A percentile compares a stretch with the other conserved stretches of the same genome.
These are phyloP conservation scores for Exidia glandulosa DNA, from an alignment of 768 basidiomycete species.

Conservation along the genomic window DNA sequence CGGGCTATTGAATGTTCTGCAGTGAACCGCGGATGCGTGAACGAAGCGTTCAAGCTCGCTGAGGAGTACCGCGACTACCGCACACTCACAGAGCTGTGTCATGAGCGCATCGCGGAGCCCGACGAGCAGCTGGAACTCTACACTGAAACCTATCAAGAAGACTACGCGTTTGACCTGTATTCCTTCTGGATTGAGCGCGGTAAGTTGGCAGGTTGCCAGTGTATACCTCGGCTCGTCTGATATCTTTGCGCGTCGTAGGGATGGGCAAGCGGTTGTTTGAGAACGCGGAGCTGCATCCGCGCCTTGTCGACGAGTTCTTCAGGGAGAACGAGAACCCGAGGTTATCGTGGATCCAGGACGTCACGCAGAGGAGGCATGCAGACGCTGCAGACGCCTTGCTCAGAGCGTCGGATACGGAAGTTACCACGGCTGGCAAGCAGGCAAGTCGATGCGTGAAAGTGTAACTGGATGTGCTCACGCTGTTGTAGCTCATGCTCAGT, in stretches of 20 bases:
- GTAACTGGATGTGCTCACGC: neutral
- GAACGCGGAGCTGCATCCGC: conserved; percentile 50
- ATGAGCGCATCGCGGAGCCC: conserved; percentile 31
- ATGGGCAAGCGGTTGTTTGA: conserved; percentile 76
- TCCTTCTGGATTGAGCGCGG: conserved; percentile 89
- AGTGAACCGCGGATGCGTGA: conserved; percentile 59
- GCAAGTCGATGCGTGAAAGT: conserved; percentile 31
- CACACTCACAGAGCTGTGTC: conserved; percentile 75
- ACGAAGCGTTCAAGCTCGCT: conserved; percentile 70
- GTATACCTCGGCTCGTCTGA: neutral
- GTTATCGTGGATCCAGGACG: conserved; percentile 82
- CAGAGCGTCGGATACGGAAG: conserved; percentile 44
- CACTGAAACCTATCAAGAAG: conserved; percentile 66
- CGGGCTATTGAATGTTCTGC: neutral
- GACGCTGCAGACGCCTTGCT: conserved; percentile 55
- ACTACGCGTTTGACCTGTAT: conserved; percentile 83
- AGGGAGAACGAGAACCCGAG: conserved; percentile 41
- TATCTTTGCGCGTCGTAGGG: conserved; percentile 29
- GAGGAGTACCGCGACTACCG: conserved; percentile 81
- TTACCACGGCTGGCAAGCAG: conserved; percentile 61
- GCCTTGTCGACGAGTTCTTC: conserved; percentile 67
- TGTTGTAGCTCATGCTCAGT: conserved; percentile 70
- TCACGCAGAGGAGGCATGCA: conserved; percentile 56
- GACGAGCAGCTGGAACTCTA: conserved; percentile 53
- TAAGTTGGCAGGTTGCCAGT: conserved; percentile 13